These are phyloP conservation scores for Dendryphion nanum DNA, from an alignment of 2,329 filamentous ascomycete species.

Conservation along the genomic window DNA sequence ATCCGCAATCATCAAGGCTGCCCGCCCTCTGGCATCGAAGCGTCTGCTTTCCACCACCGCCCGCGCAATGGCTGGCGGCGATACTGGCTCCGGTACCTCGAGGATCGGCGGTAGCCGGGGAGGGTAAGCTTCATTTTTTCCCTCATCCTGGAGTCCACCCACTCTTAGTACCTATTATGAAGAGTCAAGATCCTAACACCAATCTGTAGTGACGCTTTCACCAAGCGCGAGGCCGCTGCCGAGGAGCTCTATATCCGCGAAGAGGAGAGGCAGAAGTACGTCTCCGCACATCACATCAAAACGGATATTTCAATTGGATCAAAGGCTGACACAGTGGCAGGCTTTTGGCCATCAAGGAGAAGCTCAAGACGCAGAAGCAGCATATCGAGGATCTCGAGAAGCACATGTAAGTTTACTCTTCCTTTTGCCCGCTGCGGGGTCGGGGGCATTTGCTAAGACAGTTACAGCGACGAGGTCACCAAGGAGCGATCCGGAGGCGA, in stretches of 20 bases:
- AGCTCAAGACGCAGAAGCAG: constrained; percentile 72
- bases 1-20: constrained; percentile 40
- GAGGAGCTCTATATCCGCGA: constrained; percentile 83
- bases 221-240: constrained; percentile 81
- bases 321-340: constrained; percentile 34
- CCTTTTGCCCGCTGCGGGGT: not conserved
- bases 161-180: not conserved
- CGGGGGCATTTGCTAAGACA: not conserved
- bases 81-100: constrained; percentile 44
- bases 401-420: constrained; percentile 76
- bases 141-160: not conserved
- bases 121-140: constrained; percentile 26
- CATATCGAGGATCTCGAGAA: constrained; percentile 82
- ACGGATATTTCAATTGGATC: not conserved
- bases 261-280: constrained; percentile 82
- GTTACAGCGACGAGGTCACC: constrained; percentile 70
- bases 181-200: not conserved
- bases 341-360: constrained; percentile 67
- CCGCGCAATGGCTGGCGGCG: constrained; percentile 45
- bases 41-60: constrained; percentile 45
- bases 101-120: constrained; percentile 40
- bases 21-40: constrained; percentile 36
- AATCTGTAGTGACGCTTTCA: constrained; percentile 76
- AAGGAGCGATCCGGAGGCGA: constrained; percentile 70
- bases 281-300: constrained; percentile 2